Conservation (phyloP, 768 basidiomycete genomes). For the Phlebiopsis flavidoalba region DNA sequence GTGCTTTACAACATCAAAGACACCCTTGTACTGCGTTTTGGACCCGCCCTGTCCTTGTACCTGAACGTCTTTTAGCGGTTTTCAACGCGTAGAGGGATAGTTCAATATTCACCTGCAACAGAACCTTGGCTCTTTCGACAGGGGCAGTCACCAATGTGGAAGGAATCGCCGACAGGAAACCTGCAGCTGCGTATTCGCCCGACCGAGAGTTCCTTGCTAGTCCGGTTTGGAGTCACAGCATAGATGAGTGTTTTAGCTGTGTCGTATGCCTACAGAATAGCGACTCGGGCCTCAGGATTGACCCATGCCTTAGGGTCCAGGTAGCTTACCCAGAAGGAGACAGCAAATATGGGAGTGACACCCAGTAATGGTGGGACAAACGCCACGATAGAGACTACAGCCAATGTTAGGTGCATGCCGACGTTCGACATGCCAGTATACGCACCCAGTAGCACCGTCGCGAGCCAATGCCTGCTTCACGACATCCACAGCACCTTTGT, state of each 20-base stretch:
- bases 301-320: too few species aligned
- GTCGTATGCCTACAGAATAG: conserved; percentile 73
- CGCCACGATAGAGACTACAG: conserved; percentile 79
- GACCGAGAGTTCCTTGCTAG: conserved; percentile 55
- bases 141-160: conserved; percentile 92
- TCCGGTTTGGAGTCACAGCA: conserved; percentile 72
- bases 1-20: conserved; percentile 84
- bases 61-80: conserved; percentile 31
- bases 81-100: conserved; percentile 6
- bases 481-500: conserved; percentile 90
- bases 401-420: background rate
- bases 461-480: conserved; percentile 87
- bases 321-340: conserved; percentile 85
- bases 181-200: conserved; percentile 85
- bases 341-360: conserved; percentile 96
- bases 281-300: too few species aligned
- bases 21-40: conserved; percentile 77
- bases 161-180: conserved; percentile 92
- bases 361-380: conserved; percentile 91
- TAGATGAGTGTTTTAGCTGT: conserved; percentile 84
- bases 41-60: conserved; percentile 94
- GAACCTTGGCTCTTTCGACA: conserved; percentile 93
- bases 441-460: conserved; percentile 86
- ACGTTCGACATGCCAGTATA: background rate
- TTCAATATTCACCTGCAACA: conserved; percentile 65